These are phyloP conservation scores for Nemania sp. DNA, from an alignment of 2,329 filamentous ascomycete genomes.

Conservation along the genomic window DNA sequence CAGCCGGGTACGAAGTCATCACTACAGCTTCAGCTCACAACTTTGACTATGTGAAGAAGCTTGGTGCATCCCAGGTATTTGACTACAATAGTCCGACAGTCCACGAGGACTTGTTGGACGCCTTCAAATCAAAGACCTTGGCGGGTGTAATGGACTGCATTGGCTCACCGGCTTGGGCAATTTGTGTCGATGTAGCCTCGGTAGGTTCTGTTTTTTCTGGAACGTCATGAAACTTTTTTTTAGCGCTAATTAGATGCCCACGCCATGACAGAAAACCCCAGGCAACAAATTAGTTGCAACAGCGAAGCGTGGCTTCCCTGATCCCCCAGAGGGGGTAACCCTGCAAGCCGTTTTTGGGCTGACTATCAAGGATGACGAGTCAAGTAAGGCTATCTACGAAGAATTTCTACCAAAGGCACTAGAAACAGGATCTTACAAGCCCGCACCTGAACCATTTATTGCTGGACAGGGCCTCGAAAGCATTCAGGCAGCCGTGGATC, in stretches of 20 bases:
- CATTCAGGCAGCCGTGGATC: constrained; percentile 46
- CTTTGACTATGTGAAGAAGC: constrained; percentile 16
- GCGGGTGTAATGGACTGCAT: constrained; percentile 29
- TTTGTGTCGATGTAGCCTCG: constrained; percentile 34
- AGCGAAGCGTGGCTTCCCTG: constrained; percentile 34
- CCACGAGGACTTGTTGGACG: neutral
- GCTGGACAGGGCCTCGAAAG: constrained; percentile 47
- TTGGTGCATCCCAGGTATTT: constrained; percentile 14
- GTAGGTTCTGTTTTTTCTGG: neutral
- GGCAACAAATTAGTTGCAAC: constrained; percentile 34
- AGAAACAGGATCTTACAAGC: constrained; percentile 39
- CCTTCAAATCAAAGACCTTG: neutral
- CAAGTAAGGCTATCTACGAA: constrained; percentile 42
- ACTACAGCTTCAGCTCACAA: constrained; percentile 11
- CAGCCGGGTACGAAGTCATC: constrained; percentile 19
- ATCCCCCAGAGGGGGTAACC: constrained; percentile 35
- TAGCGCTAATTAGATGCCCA: too few species aligned
- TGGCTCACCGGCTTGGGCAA: constrained; percentile 22
- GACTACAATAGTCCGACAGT: constrained; percentile 11
- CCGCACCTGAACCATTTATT: constrained; percentile 45
- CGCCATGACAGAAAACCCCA: constrained; percentile 24
- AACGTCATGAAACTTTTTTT: neutral
- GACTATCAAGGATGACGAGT: constrained; percentile 35
- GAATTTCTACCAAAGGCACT: constrained; percentile 46
- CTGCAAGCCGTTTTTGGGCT: constrained; percentile 28